Percentiles rank a stretch among this genome's conserved stretches.
These are phyloP conservation scores for Cardamine occulta DNA, from an alignment of 345 rosid species.

Conservation along the genomic window DNA sequence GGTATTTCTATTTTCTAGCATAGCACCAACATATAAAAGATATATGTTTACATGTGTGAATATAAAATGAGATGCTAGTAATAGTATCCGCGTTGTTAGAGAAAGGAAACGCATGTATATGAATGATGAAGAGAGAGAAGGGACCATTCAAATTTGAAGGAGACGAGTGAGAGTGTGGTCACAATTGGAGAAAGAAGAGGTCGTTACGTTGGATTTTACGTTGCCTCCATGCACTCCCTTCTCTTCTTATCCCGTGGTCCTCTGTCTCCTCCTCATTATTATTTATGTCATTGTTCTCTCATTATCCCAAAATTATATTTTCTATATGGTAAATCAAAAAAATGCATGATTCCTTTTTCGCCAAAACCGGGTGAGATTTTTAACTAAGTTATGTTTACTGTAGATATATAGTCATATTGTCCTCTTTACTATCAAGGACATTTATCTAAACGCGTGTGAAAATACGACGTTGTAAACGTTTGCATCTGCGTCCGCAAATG, in stretches of 20 bases:
- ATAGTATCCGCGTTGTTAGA: constrained; percentile 20
- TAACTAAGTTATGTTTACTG: neutral
- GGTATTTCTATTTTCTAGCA: neutral
- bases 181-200: constrained; percentile 39
- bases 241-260: constrained; percentile 44
- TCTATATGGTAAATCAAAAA: neutral
- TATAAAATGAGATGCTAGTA: constrained; percentile 34
- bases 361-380: neutral
- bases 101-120: constrained; percentile 1
- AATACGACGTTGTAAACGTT: neutral
- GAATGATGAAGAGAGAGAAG: constrained; percentile 12
- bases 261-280: constrained; percentile 35
- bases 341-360: neutral
- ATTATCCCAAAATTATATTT: constrained; percentile 5
- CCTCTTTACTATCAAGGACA: neutral
- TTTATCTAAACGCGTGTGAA: too few species aligned
- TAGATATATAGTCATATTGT: neutral
- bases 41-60: constrained; percentile 1
- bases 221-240: constrained; percentile 43
- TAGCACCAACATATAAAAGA: neutral
- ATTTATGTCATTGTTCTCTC: constrained; percentile 22
- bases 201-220: constrained; percentile 46
- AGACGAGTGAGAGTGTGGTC: constrained; percentile 40
- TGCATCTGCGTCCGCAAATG: neutral
- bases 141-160: constrained; percentile 29